Evolutionary conservation across 106 monocot genomes (phyloP).

Genomic region (Chionographis japonica): DNA sequence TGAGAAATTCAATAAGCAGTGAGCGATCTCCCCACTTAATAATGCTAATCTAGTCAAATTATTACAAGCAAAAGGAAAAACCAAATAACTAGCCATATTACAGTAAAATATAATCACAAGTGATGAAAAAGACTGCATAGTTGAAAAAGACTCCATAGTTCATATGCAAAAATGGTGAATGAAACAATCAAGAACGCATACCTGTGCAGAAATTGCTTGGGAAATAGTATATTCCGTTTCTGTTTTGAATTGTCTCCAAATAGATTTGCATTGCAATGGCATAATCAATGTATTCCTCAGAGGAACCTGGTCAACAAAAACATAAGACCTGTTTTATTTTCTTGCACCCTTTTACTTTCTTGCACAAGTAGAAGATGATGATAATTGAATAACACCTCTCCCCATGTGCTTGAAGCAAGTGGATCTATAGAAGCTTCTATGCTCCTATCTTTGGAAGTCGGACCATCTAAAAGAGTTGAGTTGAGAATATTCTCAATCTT

Average conservation of each 20-base stretch:
- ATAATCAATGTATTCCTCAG: slow-evolving; percentile 49
- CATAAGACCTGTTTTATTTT: background rate
- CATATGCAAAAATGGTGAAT: too few relatives aligned
- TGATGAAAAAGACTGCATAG: too few relatives aligned
- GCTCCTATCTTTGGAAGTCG: slow-evolving; percentile 16
- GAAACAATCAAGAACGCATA: slow-evolving; percentile 7
- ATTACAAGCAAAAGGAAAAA: too few relatives aligned
- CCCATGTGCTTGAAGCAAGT: slow-evolving; percentile 64
- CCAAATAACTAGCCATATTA: too few relatives aligned
- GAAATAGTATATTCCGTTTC: slow-evolving; percentile 55
- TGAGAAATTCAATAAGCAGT: too few relatives aligned
- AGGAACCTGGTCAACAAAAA: slow-evolving; percentile 32
- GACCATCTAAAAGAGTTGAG: slow-evolving; percentile 41
- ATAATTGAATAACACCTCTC: slow-evolving; percentile 26
- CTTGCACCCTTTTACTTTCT: background rate
- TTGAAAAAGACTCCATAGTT: too few relatives aligned
- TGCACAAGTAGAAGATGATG: background rate
- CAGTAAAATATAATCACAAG: too few relatives aligned
- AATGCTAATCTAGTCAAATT: too few relatives aligned
- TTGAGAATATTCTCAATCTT: slow-evolving; percentile 44
- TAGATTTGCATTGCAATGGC: slow-evolving; percentile 64
- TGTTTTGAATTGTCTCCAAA: slow-evolving; percentile 66
- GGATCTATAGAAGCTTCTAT: slow-evolving; percentile 33
- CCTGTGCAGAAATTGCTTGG: slow-evolving; percentile 70
- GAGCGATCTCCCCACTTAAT: too few relatives aligned